Base-by-base conservation (phyloP, 2,329 filamentous ascomycete genomes). In the Metarhizium robertsii region DNA sequence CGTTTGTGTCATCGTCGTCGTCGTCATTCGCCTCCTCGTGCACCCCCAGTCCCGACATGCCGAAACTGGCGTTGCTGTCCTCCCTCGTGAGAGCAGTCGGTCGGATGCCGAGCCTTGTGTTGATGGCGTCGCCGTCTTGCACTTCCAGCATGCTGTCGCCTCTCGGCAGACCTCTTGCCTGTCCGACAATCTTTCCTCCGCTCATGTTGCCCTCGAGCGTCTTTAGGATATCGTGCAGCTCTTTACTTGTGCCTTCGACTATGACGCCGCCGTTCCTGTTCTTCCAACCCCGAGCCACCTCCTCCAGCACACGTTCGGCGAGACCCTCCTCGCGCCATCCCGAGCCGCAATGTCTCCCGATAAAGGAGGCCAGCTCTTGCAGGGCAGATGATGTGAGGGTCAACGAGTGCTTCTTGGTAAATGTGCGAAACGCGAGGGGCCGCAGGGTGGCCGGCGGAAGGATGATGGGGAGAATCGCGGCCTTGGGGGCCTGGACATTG, bases 341-440 rank as follows among this genome's bases (percentile, higher is more conserved):
- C 56, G 92, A 92, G 38, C 94, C 94, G 69, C 94, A 99, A 70
- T 96, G 88, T 62, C 89, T 86, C 11, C 94, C 95, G 53, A 99
- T 87, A 69, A 99, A 99, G 1, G 83, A 80, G 20, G 94, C 92
- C 36, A 99, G 79, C 50, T 88, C 83, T 69, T 92, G 86, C 5
- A 99, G 76, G 0, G 94, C 90, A 0, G 91, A 84, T 0, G 92
- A 94, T 7, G 89, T 92, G 53, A 99, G 82, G 0, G 92, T 97
- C 55, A 99, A 77, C 63, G 92, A 95, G 73, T 99, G 90, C 67
- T 97, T 99, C 71, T 96, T 96, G 2, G 94, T 99, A 62, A 99
- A 95, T 0, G 90, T 95, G 50, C 94, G 85, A 67, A 99, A 97
- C 8, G 94, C 95, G 20, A 97, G 79, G 2, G 94, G 92, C 59